These are phyloP conservation scores for Arthrobotrys conoides DNA, from an alignment of 2,329 filamentous ascomycete genomes.

Conservation along the genomic window DNA sequence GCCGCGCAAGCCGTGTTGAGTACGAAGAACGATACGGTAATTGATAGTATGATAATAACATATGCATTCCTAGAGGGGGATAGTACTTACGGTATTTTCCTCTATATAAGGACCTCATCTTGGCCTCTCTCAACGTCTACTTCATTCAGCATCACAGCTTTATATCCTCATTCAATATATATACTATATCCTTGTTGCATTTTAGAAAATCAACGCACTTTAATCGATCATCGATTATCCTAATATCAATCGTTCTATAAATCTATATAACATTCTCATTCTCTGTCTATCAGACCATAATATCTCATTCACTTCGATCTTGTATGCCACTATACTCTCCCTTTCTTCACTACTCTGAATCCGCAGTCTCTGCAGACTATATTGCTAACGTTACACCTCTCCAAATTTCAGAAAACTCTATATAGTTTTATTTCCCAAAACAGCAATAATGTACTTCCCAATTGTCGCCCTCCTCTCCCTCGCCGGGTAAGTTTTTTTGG, in stretches of 20 bases:
- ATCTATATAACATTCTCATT: constrained; percentile 6
- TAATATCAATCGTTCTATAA: constrained; percentile 7
- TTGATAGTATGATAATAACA: neutral
- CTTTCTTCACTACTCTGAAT: neutral
- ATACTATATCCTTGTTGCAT: constrained; percentile 42
- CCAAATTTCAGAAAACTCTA: constrained; percentile 16
- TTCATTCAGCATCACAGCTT: constrained; percentile 33
- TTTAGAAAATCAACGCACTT: constrained; percentile 37
- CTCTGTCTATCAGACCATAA: constrained; percentile 12
- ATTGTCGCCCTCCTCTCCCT: constrained; percentile 47
- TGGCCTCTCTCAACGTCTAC: constrained; percentile 1
- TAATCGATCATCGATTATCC: constrained; percentile 17
- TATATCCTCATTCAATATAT: constrained; percentile 2
- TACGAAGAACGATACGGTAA: constrained; percentile 20
- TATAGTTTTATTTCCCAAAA: constrained; percentile 21
- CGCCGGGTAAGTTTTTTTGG: constrained; percentile 40
- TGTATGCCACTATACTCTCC: neutral
- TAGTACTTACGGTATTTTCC: neutral
- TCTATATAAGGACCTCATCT: constrained; percentile 44
- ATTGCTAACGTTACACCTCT: neutral
- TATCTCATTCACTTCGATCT: neutral
- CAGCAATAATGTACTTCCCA: constrained; percentile 42
- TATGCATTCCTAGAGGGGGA: neutral
- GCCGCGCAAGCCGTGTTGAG: constrained; percentile 4
- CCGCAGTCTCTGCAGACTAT: neutral